A percentile compares a stretch with the other conserved stretches of the same genome.
Conservation (phyloP, 768 basidiomycete genomes). For the Chalciporus piperatus region DNA sequence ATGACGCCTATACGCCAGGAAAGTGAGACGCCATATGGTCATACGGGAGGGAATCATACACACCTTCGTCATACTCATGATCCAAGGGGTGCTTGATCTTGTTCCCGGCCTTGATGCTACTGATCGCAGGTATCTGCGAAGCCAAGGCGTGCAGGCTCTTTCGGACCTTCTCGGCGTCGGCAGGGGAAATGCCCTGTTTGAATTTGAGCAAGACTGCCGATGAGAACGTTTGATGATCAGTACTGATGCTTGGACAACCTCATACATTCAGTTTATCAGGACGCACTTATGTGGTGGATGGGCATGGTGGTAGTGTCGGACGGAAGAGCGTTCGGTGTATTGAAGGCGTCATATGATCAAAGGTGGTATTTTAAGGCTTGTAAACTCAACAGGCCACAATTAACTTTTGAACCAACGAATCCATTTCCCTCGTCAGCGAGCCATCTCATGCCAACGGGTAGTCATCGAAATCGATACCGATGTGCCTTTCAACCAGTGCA, state of each 20-base stretch:
- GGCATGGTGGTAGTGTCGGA: constrained; percentile 5
- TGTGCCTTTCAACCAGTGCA: too few species aligned
- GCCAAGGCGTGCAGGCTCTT: constrained; percentile 5
- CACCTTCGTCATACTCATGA: constrained; percentile 26
- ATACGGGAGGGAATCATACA: too few species aligned
- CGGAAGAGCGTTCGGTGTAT: neutral
- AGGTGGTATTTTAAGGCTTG: neutral
- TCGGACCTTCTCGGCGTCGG: constrained; percentile 6
- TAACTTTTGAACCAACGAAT: too few species aligned
- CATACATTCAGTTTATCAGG: neutral
- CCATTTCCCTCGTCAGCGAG: neutral
- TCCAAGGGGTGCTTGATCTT: constrained; percentile 18
- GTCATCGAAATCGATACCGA: too few species aligned
- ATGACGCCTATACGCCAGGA: constrained; percentile 17
- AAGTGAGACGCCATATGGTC: neutral
- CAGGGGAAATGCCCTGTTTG: constrained; percentile 13
- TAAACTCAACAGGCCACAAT: neutral
- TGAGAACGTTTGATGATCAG: neutral
- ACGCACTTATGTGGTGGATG: constrained; percentile 25
- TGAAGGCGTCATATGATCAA: neutral
- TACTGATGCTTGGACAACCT: neutral
- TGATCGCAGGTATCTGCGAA: constrained; percentile 20
- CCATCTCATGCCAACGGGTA: too few species aligned
- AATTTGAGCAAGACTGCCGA: constrained; percentile 20
- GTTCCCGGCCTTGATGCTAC: constrained; percentile 7